A percentile compares a stretch with the other conserved stretches of the same genome.
Evolutionary conservation across 441 rosid genomes (phyloP).

Genomic region (Metrosideros polymorpha): DNA sequence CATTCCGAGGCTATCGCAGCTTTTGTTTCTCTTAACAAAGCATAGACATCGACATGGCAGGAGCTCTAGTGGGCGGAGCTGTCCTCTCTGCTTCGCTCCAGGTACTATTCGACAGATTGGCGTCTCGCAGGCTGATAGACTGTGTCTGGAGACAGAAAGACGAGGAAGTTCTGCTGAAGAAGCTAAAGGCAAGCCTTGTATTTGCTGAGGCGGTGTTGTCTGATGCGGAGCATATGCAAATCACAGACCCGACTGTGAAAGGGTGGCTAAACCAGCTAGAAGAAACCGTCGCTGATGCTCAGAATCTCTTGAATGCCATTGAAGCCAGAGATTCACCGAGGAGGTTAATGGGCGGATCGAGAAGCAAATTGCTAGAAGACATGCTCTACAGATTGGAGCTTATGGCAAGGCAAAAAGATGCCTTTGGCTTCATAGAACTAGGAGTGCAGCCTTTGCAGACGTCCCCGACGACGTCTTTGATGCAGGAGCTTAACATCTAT

Average conservation of each 20-base stretch:
- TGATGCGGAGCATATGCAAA: neutral
- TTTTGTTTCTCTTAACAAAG: neutral
- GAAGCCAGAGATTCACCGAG: neutral
- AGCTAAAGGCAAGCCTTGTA: neutral
- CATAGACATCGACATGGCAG: neutral
- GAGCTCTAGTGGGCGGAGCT: neutral
- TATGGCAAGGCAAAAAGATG: neutral
- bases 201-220: neutral
- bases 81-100: neutral
- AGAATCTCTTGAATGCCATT: neutral
- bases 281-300: neutral
- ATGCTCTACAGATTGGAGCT: neutral
- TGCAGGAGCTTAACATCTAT: neutral
- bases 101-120: neutral
- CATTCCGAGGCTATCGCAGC: too few relatives aligned
- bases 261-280: slow-evolving; percentile 1
- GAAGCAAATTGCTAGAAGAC: neutral
- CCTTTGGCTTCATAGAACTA: neutral
- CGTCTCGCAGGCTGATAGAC: neutral
- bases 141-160: accelerated
- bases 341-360: neutral
- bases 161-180: neutral
- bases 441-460: neutral
- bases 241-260: neutral
- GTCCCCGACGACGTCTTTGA: accelerated